A percentile compares a stretch with the other conserved stretches of the same genome.
Evolutionary conservation across 192 early-diverging fungal genomes (phyloP).

Genomic region (Oehlia diaphana): DNA sequence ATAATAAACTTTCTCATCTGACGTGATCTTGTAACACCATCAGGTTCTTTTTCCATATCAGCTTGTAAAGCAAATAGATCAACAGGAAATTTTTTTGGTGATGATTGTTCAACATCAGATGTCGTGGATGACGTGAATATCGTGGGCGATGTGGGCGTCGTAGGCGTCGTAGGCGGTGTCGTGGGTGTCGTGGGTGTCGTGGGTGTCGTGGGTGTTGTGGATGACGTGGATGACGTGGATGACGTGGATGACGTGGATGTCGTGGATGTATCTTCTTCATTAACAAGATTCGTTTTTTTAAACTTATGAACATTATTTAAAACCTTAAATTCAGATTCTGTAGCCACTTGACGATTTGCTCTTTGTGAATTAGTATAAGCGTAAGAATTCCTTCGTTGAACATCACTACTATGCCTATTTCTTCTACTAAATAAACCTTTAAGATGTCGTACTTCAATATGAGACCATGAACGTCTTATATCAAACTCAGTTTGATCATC

Average conservation of each 20-base stretch:
- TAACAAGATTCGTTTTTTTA: neutral
- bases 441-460: slow-evolving; percentile 26
- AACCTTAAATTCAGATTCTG: neutral
- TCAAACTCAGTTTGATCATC: neutral
- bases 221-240: too few species aligned
- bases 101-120: neutral
- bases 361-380: neutral
- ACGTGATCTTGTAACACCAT: neutral
- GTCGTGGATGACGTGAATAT: too few species aligned
- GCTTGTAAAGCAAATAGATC: slow-evolving; percentile 12
- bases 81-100: neutral
- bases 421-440: slow-evolving; percentile 1
- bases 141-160: too few species aligned
- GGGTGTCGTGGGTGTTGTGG: too few species aligned
- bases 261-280: neutral
- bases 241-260: too few species aligned
- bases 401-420: neutral
- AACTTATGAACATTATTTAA: neutral
- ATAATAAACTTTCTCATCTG: slow-evolving; percentile 39
- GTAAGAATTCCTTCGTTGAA: slow-evolving; percentile 13
- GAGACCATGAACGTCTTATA: slow-evolving; percentile 23
- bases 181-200: too few species aligned
- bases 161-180: too few species aligned
- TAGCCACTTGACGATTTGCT: neutral
- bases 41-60: neutral